Evolutionary conservation across 495 filamentous ascomycete genomes (phyloP), one percentile per base, ranked within the genome.

Genomic region (Hypomontagnella monticulosa): DNA sequence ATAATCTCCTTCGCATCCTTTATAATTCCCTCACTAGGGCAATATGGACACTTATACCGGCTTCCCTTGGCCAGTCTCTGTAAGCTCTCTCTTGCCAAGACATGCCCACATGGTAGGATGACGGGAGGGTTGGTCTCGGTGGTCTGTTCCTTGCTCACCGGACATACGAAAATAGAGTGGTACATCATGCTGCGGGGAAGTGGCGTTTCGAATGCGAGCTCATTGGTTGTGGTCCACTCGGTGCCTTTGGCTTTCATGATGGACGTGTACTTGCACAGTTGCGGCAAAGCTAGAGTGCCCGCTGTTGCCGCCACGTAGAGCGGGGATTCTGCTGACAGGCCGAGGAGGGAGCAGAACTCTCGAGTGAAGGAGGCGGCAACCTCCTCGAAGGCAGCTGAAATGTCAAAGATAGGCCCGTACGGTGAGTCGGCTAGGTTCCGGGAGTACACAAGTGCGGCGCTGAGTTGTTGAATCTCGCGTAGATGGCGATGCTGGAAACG

Each of bases 41-140:
- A 99, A 71, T 99, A 99, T 0, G 95, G 96, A 67, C 95, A 99
- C 75, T 98, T 99, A 80, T 97, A 91, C 47, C 89, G 76, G 33
- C 77, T 84, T 0, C 91, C 89, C 78, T 95, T 97, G 48, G 88
- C 88, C 36, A 97, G 74, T 54, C 85, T 84, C 59, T 86, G 84
- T 46, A 99, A 77, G 4, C 88, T 91, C 76, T 97, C 94, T 55
- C 88, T 84, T 14, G 92, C 91, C 54, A 99, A 88, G 27, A 98
- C 94, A 75, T 99, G 95, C 5, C 95, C 95, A 70, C 95, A 99
- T 2, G 93, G 93, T 76, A 99, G 89, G 87, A 97, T 96, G 90
- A 97, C 95, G 1, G 95, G 95, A 14, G 95, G 94, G 74, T 98
- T 99, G 14, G 80, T 74, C 69, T 97, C 95, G 0, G 93, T 98